A percentile compares a stretch with the other conserved stretches of the same genome.
Evolutionary conservation across 2,329 filamentous ascomycete species (phyloP).

Genomic region (Xylaria sp.): DNA sequence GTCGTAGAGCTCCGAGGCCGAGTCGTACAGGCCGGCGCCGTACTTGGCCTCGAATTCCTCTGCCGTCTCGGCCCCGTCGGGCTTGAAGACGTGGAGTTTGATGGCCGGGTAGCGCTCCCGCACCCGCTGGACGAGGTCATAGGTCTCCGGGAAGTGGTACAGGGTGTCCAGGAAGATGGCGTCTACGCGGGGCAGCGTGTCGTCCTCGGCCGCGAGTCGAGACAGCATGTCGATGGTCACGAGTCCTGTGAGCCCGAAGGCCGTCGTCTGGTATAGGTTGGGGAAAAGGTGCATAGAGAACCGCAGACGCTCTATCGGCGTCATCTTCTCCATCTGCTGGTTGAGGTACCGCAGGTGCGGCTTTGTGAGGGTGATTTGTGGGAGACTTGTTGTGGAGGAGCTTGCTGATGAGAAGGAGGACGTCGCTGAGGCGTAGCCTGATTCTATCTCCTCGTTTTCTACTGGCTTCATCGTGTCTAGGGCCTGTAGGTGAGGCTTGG

Average conservation of each 20-base stretch:
- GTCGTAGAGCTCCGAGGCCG: slow-evolving; percentile 88
- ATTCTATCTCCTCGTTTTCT: slow-evolving; percentile 65
- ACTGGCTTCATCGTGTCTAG: slow-evolving; percentile 50
- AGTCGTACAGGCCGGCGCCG: slow-evolving; percentile 84
- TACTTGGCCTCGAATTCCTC: slow-evolving; percentile 83
- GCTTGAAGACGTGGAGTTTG: slow-evolving; percentile 88
- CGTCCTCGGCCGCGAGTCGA: slow-evolving; percentile 69
- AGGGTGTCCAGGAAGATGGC: slow-evolving; percentile 84
- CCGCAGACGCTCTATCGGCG: slow-evolving; percentile 87
- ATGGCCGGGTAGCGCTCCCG: slow-evolving; percentile 77
- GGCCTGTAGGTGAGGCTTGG: slow-evolving; percentile 43
- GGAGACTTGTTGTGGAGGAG: slow-evolving; percentile 67
- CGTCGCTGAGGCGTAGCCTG: slow-evolving; percentile 77
- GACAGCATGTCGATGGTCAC: slow-evolving; percentile 86
- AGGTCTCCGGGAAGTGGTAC: slow-evolving; percentile 81
- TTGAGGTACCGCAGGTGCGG: slow-evolving; percentile 91
- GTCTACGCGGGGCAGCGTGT: slow-evolving; percentile 64
- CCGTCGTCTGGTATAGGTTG: slow-evolving; percentile 84
- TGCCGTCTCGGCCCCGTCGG: slow-evolving; percentile 72
- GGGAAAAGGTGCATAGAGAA: slow-evolving; percentile 93
- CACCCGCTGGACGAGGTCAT: slow-evolving; percentile 75
- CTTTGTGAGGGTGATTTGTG: slow-evolving; percentile 83
- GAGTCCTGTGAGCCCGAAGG: slow-evolving; percentile 81
- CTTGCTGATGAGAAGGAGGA: slow-evolving; percentile 53
- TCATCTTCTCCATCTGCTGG: slow-evolving; percentile 82